A percentile compares a stretch with the other conserved stretches of the same genome.
Conservation (phyloP, 345 rosid species). For the Ceriops decandra region DNA sequence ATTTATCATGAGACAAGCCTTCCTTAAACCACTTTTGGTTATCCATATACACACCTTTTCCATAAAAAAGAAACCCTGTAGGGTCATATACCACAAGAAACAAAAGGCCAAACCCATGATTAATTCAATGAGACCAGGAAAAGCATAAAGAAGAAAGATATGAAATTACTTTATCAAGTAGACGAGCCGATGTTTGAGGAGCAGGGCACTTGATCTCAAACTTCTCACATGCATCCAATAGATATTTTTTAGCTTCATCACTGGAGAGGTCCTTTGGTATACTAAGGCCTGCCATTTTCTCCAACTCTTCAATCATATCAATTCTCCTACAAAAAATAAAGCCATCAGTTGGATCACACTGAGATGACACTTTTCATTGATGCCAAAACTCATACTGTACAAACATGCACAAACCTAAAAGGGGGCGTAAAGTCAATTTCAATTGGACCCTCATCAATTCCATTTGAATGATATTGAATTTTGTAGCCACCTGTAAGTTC, state of each 20-base stretch:
- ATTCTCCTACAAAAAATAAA: slow-evolving; percentile 52
- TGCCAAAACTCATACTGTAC: neutral
- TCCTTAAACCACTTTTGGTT: no score
- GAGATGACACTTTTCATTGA: neutral
- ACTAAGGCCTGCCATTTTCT: slow-evolving; percentile 76
- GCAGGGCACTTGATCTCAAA: slow-evolving; percentile 86
- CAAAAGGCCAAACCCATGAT: no score
- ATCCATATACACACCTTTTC: no score
- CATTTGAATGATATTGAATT: slow-evolving; percentile 84
- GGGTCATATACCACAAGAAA: no score
- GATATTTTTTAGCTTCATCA: slow-evolving; percentile 74
- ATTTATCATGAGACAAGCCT: no score
- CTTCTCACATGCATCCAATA: slow-evolving; percentile 61
- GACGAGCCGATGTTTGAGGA: slow-evolving; percentile 85
- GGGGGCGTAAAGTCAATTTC: slow-evolving; percentile 98
- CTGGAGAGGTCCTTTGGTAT: slow-evolving; percentile 86
- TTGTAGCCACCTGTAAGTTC: slow-evolving; percentile 85
- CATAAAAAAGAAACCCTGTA: no score
- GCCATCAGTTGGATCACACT: neutral
- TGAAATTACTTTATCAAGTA: slow-evolving; percentile 72
- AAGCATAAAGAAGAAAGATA: slow-evolving; percentile 4
- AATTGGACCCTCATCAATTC: slow-evolving; percentile 77
- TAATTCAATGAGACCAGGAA: neutral
- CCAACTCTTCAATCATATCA: slow-evolving; percentile 86
- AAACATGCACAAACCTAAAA: slow-evolving; percentile 54